Base-by-base conservation (phyloP, 768 basidiomycete species). In the Pisolithus albus region DNA sequence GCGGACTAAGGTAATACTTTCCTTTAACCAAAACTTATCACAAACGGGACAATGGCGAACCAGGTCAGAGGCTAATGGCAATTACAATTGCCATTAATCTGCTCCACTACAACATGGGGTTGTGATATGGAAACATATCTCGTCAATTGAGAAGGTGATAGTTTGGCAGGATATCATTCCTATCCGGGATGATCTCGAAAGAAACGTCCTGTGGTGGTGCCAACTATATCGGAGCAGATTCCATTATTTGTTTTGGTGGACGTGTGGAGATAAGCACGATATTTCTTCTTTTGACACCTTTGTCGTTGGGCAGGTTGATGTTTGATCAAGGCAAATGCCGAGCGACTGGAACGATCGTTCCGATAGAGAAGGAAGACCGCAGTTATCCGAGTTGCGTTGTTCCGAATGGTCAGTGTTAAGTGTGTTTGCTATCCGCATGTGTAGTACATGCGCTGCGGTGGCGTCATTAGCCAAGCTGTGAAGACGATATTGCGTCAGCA, bases 161-260 rank as follows among this genome's bases (percentile, higher is more conserved):
- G 26, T 26, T 45, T 26, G 21, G 15, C 43, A 7, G 28, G n/a
- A 15, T 24, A 18, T 23, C 21, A 23, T 55, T 41, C 56, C 47
- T 52, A 60, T 58, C 60, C 56, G 18, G 42, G 30, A 32, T 59
- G 56, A 68, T 66, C 60, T 65, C 57, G 54, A 58, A 56, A 53
- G 28, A 32, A 32, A 28, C 47, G 10, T 11, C 41, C 2, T 19
- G 21, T 11, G 24, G 26, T 10, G 30, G 23, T 28, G 43, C 40
- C 32, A 26, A 23, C 54, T 24, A 55, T 57, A 55, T 51, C 50
- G 38, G 46, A 37, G 21, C 18, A n/a, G 41, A 21, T 19, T 19
- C 11, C 11, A 21, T 21, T 23, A 42, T 8, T 24, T 8, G 15
- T 42, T 8, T 24, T 44, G n/a, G 24, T 45, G 16, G 8, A 24